Base-by-base conservation (phyloP, 345 rosid species). In the Salix suchowensis region DNA sequence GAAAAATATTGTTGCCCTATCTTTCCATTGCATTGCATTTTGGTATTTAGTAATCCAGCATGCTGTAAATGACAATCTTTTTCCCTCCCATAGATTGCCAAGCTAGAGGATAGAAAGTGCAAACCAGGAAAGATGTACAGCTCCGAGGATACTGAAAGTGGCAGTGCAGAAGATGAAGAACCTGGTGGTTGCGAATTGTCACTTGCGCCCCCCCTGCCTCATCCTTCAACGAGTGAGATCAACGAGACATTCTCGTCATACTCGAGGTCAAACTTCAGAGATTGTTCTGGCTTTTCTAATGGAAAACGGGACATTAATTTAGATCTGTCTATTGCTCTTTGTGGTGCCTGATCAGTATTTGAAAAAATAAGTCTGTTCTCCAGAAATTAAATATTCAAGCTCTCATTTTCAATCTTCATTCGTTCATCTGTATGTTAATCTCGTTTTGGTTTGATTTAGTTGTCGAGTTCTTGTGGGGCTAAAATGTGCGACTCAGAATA, bases 301-400 rank as follows among this genome's bases (percentile, higher is more conserved):
- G 72, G 64, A 21, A 80, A 80, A 67, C 75, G 60, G 46, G 84
- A 77, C 60, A 76, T 90, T 10, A 89, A 90, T 73, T 82, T 93
- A 37, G 94, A 92, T 58, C 87, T 94, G 0, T 90, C 97, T 7
- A 88, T 90, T 75, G 91, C 97, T 65, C 96, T 91, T n/a, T 88
- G 92, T 61, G 91, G 92, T 64, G 80, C 81, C 40, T 69, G 2
- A 68, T 66, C n/a, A 66, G 42, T 3, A 7, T 7, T 67, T 7
- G 73, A 42, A 58, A 13, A 72, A n/a, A 52, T 0, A 2, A 52
- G 72, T 68, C 30, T n/a, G 37, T 72, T 16, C 3, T 36, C 6
- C 1, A 10, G 68, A 54, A 23, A 10, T 30, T 58, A 2, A 16
- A 21, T n/a, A 14, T 24, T 34, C 6, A 1, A 10, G 34, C 12